phyloP scores from a whole-genome alignment of 306 rosid species.

The Purshia tridentata region DNA sequence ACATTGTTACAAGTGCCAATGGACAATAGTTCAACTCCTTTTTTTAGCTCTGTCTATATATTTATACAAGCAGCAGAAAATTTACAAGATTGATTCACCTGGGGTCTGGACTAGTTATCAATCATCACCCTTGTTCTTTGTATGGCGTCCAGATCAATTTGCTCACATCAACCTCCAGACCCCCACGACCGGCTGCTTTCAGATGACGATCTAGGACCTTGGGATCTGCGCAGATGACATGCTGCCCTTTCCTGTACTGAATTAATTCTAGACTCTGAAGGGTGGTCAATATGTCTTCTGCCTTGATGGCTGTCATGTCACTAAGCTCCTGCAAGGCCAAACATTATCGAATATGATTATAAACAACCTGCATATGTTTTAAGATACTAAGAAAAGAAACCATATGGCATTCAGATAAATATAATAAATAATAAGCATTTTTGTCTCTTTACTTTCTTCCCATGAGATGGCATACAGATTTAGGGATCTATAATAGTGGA shows the following conservation, averaged over 20 bases:
- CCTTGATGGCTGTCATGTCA: constrained; percentile 98
- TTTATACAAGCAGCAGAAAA: constrained; percentile 23
- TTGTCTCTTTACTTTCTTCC: neutral
- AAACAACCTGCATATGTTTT: neutral
- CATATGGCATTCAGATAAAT: neutral
- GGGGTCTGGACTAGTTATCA: neutral
- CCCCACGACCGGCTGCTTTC: constrained; percentile 96
- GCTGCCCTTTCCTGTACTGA: constrained; percentile 97
- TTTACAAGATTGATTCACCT: neutral
- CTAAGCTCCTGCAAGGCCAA: constrained; percentile 73
- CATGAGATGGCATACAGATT: neutral
- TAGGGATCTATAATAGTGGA: neutral
- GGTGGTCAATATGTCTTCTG: constrained; percentile 88
- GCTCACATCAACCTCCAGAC: constrained; percentile 91
- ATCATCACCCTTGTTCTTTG: constrained; percentile 65
- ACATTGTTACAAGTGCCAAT: neutral
- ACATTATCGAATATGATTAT: neutral
- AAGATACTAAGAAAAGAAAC: neutral
- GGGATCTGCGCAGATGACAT: constrained; percentile 97
- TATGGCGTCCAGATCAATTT: constrained; percentile 99
- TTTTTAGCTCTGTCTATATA: constrained; percentile 7
- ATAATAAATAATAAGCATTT: neutral
- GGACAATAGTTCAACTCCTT: neutral
- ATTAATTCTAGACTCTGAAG: constrained; percentile 87
- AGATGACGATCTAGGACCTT: constrained; percentile 97